Evolutionary conservation across 129 eudicot genomes (phyloP).

Genomic region (Solidago caesia): DNA sequence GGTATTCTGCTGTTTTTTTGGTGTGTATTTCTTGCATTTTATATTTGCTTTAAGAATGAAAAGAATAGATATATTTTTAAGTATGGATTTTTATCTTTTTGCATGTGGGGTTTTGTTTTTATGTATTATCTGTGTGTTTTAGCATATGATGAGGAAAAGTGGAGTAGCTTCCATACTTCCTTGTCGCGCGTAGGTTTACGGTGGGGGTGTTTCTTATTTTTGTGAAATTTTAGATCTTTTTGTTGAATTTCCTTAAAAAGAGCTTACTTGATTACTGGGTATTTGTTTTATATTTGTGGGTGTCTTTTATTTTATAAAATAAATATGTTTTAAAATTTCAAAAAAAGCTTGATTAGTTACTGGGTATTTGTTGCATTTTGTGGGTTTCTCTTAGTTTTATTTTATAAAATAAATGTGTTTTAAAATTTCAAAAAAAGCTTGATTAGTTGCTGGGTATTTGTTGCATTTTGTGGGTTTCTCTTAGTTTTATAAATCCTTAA

Average conservation of each 20-base stretch:
- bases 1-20: conserved; percentile 22
- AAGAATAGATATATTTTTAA: not conserved
- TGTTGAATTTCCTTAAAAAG: no score
- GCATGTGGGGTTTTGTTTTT: not conserved
- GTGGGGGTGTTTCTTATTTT: no score
- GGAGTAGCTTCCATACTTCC: no score
- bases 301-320: conserved; percentile 1
- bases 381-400: not conserved
- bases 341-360: not conserved
- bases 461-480: not conserved
- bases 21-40: not conserved
- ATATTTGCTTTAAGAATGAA: not conserved
- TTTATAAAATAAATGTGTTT: not conserved
- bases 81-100: not conserved
- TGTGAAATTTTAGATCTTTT: no score
- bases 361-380: conserved; percentile 3
- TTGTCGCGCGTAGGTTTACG: no score
- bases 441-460: not conserved
- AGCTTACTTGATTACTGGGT: no score
- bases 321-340: not conserved
- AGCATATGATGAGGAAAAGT: no score
- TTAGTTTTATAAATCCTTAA: no score
- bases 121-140: conserved; percentile 8
- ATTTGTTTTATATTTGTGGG: no score
- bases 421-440: not conserved